Evolutionary conservation across 371 early-diverging fungal genomes (phyloP).

Genomic region (Dichotomocladium elegans): DNA sequence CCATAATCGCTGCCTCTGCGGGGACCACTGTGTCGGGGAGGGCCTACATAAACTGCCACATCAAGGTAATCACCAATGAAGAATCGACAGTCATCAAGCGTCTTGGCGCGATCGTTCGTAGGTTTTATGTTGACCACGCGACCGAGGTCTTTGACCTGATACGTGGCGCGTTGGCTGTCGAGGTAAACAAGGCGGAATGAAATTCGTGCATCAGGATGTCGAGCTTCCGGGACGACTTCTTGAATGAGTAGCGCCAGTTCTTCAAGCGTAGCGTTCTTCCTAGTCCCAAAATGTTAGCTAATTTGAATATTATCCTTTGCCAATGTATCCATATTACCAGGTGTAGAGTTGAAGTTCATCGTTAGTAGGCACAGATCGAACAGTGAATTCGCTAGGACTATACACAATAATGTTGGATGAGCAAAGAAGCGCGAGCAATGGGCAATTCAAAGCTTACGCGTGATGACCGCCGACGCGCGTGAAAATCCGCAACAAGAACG

Average conservation of each 20-base stretch:
- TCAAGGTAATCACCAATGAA: constrained; percentile 66
- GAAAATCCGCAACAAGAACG: constrained; percentile 59
- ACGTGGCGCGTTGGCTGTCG: constrained; percentile 39
- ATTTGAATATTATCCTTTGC: not conserved
- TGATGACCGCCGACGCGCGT: constrained; percentile 43
- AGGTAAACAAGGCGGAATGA: constrained; percentile 54
- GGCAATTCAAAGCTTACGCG: constrained; percentile 23
- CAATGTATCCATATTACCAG: constrained; percentile 37
- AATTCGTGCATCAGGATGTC: constrained; percentile 47
- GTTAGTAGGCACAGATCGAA: constrained; percentile 32
- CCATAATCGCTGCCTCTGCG: constrained; percentile 6
- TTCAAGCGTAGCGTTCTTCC: constrained; percentile 66
- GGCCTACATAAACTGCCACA: constrained; percentile 50
- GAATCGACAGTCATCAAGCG: constrained; percentile 52
- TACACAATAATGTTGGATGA: not conserved
- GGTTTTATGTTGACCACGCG: constrained; percentile 40
- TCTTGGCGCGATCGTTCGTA: constrained; percentile 49
- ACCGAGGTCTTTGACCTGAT: constrained; percentile 48
- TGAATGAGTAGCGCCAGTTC: constrained; percentile 61
- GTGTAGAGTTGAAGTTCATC: constrained; percentile 60
- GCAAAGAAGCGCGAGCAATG: not conserved
- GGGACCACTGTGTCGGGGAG: constrained; percentile 12
- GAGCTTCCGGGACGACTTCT: constrained; percentile 49
- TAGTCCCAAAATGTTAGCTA: constrained; percentile 11
- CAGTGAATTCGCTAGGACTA: constrained; percentile 34